A percentile compares a stretch with the other conserved stretches of the same genome.
These are phyloP conservation scores for Friedmanniomyces endolithicus DNA, from an alignment of 495 filamentous ascomycete species.

Conservation along the genomic window DNA sequence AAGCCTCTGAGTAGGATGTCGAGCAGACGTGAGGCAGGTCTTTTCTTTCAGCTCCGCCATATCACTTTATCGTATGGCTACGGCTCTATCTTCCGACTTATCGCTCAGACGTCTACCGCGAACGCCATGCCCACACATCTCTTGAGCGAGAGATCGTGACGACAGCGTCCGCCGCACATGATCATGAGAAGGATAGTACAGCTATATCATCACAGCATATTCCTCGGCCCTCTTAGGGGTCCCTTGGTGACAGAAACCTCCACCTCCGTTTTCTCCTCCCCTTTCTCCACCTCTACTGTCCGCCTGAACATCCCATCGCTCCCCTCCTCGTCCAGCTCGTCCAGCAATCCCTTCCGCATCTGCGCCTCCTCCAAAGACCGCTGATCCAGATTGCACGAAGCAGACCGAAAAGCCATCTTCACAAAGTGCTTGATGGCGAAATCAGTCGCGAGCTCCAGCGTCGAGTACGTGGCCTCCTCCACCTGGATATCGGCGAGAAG, in stretches of 20 bases:
- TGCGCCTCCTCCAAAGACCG: neutral
- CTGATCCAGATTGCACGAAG: neutral
- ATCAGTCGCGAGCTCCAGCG: neutral
- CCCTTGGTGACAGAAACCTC: neutral
- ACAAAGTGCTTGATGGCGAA: neutral
- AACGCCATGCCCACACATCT: too few species aligned
- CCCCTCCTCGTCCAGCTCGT: neutral
- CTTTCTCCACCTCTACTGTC: neutral
- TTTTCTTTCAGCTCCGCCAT: too few species aligned
- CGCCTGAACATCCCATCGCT: neutral
- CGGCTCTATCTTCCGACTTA: too few species aligned
- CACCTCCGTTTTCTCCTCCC: neutral
- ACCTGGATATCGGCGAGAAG: neutral
- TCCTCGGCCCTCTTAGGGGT: neutral
- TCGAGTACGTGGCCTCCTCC: neutral
- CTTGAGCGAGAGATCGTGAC: too few species aligned
- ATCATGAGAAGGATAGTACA: too few species aligned
- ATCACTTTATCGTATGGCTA: too few species aligned
- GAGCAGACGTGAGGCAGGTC: too few species aligned
- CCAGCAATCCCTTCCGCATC: neutral
- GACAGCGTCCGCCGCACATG: neutral
- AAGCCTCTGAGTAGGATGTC: too few species aligned
- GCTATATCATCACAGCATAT: neutral
- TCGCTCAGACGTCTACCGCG: neutral
- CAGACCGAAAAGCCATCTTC: neutral